Evolutionary conservation across 768 basidiomycete species (phyloP).

Genomic region (Cyclocybe cylindracea): DNA sequence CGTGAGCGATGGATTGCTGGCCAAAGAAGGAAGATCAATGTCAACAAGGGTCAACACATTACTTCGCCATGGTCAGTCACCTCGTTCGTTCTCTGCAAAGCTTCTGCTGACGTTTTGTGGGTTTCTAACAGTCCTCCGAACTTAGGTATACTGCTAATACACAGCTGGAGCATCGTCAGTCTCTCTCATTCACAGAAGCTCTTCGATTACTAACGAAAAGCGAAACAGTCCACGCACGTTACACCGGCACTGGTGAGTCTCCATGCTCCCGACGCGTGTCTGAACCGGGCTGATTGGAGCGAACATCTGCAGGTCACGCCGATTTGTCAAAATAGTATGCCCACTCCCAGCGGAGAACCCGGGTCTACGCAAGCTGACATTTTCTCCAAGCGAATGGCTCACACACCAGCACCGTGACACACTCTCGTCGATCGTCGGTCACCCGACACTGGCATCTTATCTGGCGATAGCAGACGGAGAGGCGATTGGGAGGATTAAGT

Average conservation of each 20-base stretch:
- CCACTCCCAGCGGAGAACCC: conserved; percentile 5
- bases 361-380: conserved; percentile 1
- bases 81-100: conserved; percentile 7
- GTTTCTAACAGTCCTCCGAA: conserved; percentile 71
- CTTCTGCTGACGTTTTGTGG: conserved; percentile 7
- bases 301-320: conserved; percentile 70
- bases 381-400: conserved; percentile 80
- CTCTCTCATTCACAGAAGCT: not conserved
- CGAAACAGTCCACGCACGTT: conserved; percentile 84
- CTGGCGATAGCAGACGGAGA: conserved; percentile 94
- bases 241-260: conserved; percentile 87
- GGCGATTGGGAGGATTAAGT: conserved; percentile 83
- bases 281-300: conserved; percentile 5
- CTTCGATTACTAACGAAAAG: conserved; percentile 10
- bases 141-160: conserved; percentile 95
- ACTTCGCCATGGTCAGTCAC: conserved; percentile 45
- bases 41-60: conserved; percentile 34
- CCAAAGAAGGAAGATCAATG: not conserved
- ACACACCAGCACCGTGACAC: conserved; percentile 98
- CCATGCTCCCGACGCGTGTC: conserved; percentile 2
- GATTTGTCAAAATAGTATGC: conserved; percentile 95
- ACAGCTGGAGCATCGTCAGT: conserved; percentile 90
- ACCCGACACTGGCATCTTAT: conserved; percentile 82
- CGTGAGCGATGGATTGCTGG: too few species aligned
- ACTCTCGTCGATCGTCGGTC: conserved; percentile 89